phyloP scores from a whole-genome alignment of 192 early-diverging fungal genomes.

The Entomortierella beljakovae region DNA sequence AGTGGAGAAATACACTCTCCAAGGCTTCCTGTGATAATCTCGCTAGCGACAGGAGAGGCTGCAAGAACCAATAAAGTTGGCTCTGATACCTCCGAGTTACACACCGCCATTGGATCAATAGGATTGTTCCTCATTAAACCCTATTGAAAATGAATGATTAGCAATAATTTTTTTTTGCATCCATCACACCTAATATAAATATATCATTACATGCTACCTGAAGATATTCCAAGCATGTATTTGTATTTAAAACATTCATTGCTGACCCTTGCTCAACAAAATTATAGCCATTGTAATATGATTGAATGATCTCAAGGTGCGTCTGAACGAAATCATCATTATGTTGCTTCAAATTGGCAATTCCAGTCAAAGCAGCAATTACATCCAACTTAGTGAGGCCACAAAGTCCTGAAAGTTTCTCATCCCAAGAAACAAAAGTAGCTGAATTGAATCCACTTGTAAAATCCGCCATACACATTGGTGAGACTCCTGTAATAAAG shows the following conservation, averaged over 20 bases:
- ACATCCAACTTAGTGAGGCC: conserved; percentile 39
- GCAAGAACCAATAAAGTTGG: conserved; percentile 33
- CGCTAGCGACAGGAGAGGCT: conserved; percentile 38
- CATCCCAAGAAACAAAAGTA: conserved; percentile 25
- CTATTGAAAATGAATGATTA: conserved; percentile 3
- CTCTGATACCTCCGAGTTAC: conserved; percentile 48
- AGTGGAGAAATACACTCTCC: conserved; percentile 6
- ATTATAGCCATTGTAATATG: conserved; percentile 31
- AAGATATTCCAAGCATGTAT: conserved; percentile 50
- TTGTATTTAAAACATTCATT: conserved; percentile 42
- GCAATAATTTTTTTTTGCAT: neutral
- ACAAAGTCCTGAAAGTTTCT: conserved; percentile 20
- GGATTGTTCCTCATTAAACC: neutral
- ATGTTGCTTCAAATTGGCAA: conserved; percentile 11
- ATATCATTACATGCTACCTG: conserved; percentile 18
- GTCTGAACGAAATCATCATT: conserved; percentile 4
- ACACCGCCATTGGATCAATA: conserved; percentile 13
- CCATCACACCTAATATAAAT: conserved; percentile 4
- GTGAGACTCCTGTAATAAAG: conserved; percentile 53
- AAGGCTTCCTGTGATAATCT: conserved; percentile 23
- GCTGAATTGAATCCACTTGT: conserved; percentile 52
- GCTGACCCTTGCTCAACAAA: conserved; percentile 14
- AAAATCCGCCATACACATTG: conserved; percentile 44
- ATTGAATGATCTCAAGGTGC: conserved; percentile 39
- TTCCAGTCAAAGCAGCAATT: conserved; percentile 24